Conservation (phyloP, 495 filamentous ascomycete species). For the Aspergillus haitiensis region DNA sequence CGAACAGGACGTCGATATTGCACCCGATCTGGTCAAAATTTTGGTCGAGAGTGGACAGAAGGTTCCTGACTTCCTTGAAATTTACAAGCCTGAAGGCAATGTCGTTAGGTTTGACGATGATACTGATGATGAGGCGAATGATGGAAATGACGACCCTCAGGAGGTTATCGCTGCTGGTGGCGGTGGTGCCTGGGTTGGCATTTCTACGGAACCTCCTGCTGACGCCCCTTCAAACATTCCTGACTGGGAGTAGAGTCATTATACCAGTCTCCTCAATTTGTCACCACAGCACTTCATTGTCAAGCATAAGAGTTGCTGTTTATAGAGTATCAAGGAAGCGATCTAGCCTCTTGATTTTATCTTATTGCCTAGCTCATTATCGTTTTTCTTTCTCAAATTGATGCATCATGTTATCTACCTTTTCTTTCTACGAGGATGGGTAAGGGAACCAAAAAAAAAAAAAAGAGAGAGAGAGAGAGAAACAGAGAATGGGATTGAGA, state of each 20-base stretch:
- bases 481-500: no score
- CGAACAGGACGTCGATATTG: constrained; percentile 68
- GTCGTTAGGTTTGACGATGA: constrained; percentile 62
- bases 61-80: constrained; percentile 78
- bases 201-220: constrained; percentile 9
- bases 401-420: no score
- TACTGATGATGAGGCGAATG: constrained; percentile 53
- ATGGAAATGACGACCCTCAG: constrained; percentile 33
- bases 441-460: neutral
- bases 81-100: constrained; percentile 54
- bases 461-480: neutral
- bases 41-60: constrained; percentile 74
- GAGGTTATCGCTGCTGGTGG: constrained; percentile 15
- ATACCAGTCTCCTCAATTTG: neutral
- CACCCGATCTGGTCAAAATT: constrained; percentile 67
- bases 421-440: neutral
- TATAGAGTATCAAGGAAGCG: no score
- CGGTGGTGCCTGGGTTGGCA: constrained; percentile 18
- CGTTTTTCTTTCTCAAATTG: no score
- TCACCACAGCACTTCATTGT: no score
- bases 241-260: constrained; percentile 6
- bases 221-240: neutral
- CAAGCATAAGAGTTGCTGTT: no score
- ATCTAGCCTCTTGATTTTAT: no score
- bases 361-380: no score